Percentiles rank a stretch among this genome's conserved stretches.
Conservation (phyloP, 2,329 filamentous ascomycete genomes). For the Sclerotinia glacialis region DNA sequence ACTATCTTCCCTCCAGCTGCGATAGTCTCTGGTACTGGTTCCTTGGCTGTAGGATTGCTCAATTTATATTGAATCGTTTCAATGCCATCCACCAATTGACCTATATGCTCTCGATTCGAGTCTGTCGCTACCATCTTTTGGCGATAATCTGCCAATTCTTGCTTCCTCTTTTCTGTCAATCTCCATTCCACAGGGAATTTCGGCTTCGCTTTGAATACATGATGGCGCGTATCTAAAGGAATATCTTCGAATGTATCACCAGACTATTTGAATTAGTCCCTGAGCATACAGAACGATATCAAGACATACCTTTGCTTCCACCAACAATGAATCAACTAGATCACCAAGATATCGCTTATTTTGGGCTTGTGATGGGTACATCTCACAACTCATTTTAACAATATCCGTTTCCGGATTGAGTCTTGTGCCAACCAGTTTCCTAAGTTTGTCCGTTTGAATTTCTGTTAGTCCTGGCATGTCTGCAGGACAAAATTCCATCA, state of each 20-base stretch:
- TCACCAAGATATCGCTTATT: conserved; percentile 95
- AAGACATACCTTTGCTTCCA: conserved; percentile 62
- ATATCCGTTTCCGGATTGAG: conserved; percentile 83
- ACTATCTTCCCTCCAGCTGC: conserved; percentile 26
- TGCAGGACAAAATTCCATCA: conserved; percentile 77
- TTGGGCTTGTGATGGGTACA: conserved; percentile 83
- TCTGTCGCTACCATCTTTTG: conserved; percentile 53
- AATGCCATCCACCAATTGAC: conserved; percentile 58
- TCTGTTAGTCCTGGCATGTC: conserved; percentile 68
- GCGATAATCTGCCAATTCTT: conserved; percentile 62
- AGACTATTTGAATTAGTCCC: conserved; percentile 49
- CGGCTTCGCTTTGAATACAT: conserved; percentile 63
- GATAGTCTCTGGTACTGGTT: conserved; percentile 35
- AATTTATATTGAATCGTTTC: conserved; percentile 47
- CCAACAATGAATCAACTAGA: conserved; percentile 68
- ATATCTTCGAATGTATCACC: conserved; percentile 84
- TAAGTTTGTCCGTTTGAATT: conserved; percentile 72
- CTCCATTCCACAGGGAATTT: conserved; percentile 82
- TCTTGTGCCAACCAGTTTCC: conserved; percentile 79
- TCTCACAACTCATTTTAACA: conserved; percentile 87
- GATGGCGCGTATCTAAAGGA: conserved; percentile 84
- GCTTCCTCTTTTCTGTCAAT: conserved; percentile 66
- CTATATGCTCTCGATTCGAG: conserved; percentile 50
- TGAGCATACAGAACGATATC: not conserved
- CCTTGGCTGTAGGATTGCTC: conserved; percentile 26